Conservation (phyloP, 177 flowering plant species). For the Vitis hybrid region DNA sequence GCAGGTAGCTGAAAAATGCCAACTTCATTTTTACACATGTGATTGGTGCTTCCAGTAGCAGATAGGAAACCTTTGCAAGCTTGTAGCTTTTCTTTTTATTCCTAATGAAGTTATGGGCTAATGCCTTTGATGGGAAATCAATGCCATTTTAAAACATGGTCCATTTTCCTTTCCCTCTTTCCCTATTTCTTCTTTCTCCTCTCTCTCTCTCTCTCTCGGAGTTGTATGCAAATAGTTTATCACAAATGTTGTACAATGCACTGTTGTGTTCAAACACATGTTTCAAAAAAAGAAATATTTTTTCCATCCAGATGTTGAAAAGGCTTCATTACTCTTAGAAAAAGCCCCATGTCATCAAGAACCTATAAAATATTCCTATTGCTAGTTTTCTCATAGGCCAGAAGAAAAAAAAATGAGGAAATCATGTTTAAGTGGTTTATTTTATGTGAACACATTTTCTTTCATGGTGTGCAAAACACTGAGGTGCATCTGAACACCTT, state of each 20-base stretch:
- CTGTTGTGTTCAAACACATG: not conserved
- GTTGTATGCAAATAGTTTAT: not conserved
- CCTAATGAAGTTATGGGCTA: too few species aligned
- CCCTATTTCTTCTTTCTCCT: too few species aligned
- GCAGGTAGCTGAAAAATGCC: slow-evolving; percentile 56
- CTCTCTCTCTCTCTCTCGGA: too few species aligned
- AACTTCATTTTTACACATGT: not conserved
- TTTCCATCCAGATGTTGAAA: not conserved
- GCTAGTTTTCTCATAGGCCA: too few species aligned
- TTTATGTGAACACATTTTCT: not conserved
- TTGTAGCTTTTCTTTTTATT: too few species aligned
- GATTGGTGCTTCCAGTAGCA: not conserved
- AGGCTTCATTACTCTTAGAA: not conserved
- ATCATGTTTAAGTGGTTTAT: not conserved
- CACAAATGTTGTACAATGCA: not conserved
- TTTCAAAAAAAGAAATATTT: not conserved
- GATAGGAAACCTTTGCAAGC: too few species aligned
- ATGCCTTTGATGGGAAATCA: too few species aligned
- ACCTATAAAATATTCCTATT: too few species aligned
- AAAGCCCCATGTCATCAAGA: not conserved
- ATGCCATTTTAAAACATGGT: too few species aligned
- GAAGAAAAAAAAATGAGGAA: too few species aligned
- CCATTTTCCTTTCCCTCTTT: too few species aligned
- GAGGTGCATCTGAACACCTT: not conserved
- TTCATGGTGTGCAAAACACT: not conserved